These are phyloP conservation scores for Globisporangium middletonii DNA, from an alignment of 352 stramenopile genomes.

Conservation along the genomic window DNA sequence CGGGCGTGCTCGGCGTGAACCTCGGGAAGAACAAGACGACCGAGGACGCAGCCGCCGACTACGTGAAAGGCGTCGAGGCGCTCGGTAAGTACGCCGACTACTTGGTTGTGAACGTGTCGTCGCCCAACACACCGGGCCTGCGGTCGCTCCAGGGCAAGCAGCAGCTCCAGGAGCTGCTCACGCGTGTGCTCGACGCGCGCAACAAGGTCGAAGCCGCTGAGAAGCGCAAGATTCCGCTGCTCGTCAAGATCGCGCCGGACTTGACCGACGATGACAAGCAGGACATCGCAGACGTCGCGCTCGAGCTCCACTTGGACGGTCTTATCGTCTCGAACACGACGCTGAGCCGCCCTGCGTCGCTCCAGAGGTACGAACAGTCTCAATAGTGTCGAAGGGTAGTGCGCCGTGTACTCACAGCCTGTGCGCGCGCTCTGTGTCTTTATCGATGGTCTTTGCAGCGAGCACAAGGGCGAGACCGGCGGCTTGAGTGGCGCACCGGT, in stretches of 20 bases:
- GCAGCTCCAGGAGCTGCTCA: constrained; percentile 75
- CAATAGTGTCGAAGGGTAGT: too few relatives aligned
- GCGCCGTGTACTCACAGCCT: too few relatives aligned
- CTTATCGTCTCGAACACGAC: constrained; percentile 98
- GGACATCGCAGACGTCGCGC: constrained; percentile 90
- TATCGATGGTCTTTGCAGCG: constrained; percentile 12
- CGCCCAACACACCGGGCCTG: constrained; percentile 92
- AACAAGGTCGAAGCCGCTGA: constrained; percentile 52
- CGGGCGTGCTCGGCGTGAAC: constrained; percentile 94
- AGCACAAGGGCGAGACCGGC: constrained; percentile 81
- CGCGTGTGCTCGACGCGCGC: constrained; percentile 59
- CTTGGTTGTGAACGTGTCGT: constrained; percentile 98
- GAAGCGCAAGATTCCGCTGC: constrained; percentile 79
- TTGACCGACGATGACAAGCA: constrained; percentile 92
- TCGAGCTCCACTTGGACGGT: constrained; percentile 89
- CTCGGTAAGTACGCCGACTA: constrained; percentile 96
- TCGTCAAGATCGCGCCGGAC: constrained; percentile 98
- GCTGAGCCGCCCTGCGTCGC: constrained; percentile 75
- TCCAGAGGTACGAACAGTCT: constrained; percentile 43
- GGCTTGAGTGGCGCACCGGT: constrained; percentile 95
- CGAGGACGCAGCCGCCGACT: constrained; percentile 81
- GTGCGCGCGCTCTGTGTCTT: background rate
- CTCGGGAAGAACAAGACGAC: constrained; percentile 97
- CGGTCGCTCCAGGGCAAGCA: constrained; percentile 74
- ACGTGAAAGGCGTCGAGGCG: constrained; percentile 86